Base-by-base conservation (phyloP, 148 eudicot species). In the Nepenthes gracilis region DNA sequence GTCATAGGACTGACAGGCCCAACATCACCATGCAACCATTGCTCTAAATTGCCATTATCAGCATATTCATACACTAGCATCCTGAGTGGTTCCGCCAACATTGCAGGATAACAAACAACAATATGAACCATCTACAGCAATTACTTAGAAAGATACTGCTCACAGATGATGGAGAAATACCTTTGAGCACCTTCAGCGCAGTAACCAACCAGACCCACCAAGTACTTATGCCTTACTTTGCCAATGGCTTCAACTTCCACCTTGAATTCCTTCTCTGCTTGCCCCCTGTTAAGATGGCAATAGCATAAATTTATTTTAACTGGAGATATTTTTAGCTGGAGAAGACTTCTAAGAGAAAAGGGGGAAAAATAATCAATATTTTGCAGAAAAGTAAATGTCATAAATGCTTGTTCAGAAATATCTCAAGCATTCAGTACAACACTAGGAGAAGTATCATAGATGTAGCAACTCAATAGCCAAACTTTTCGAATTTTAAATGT, bases 241-340 rank as follows among this genome's bases (percentile, higher is more conserved):
- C 98, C 98, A 70, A 92, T 92, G 58, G 96, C 98, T 79, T 92
- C 98, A 45, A 92, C 98, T 78, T 92, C 98, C 69, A 92, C 98
- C 82, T 82, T 86, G 67, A 92, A 92, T 77, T 92, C 98, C 70
- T 76, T 85, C 72, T 88, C 88, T 37, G 98, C 98, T 79, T 92
- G 98, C 38, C 98, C 96, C 83, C 98, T 92, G 64, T 67, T 54
- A 72, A 13, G 58, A 36, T 2, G 35, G 2, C 34, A 14, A 51
- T 52, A 2, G 1, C 53, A 66, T 23, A 23, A 23, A 23, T 23
- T 23, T 23, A 23, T 23, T 5, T 49, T 49, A 10, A 11, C 3
- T 49, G n/a, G 53, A 49, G n/a, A 49, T 11, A 6, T 49, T 10
- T 49, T 11, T 49, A 11, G 15, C 6, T 33, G 23, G 15, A 55